Conservation (phyloP, 495 filamentous ascomycete species). For the Platismatia glauca region DNA sequence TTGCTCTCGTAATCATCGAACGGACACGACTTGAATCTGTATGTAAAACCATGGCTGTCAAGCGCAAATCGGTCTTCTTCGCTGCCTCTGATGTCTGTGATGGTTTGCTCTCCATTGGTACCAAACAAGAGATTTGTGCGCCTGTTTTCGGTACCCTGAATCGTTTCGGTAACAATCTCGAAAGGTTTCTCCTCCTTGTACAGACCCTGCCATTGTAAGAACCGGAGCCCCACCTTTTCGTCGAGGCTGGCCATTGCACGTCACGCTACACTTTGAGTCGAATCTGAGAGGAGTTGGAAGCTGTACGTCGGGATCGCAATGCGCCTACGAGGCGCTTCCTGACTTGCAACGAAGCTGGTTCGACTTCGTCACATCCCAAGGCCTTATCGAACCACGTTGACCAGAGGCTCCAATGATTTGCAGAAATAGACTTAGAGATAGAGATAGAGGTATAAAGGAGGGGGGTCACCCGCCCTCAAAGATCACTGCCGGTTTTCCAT, state of each 20-base stretch:
- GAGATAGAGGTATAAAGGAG: not conserved
- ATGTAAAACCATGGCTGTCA: constrained; percentile 14
- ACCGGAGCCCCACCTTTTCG: not conserved
- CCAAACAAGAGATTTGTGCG: constrained; percentile 18
- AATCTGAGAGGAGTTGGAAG: not conserved
- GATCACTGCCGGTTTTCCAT: not conserved
- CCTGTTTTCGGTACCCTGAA: not conserved
- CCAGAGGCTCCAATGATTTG: not conserved
- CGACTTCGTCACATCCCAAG: not conserved
- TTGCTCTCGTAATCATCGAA: not conserved
- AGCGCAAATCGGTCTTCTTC: constrained; percentile 9
- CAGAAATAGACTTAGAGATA: not conserved
- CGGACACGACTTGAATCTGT: not conserved
- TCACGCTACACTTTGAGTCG: not conserved
- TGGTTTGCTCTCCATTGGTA: constrained; percentile 38
- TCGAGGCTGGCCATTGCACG: not conserved
- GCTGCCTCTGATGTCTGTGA: constrained; percentile 36
- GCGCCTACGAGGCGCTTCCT: not conserved
- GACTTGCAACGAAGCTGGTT: not conserved
- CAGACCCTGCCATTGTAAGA: constrained; percentile 9
- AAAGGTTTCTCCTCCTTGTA: constrained; percentile 11
- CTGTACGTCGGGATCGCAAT: not conserved
- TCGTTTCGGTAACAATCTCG: constrained; percentile 18
- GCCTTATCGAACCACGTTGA: not conserved
- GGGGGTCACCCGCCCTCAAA: not conserved